These are phyloP conservation scores for Syzygium syzygioides DNA, from an alignment of 441 rosid species.

Conservation along the genomic window DNA sequence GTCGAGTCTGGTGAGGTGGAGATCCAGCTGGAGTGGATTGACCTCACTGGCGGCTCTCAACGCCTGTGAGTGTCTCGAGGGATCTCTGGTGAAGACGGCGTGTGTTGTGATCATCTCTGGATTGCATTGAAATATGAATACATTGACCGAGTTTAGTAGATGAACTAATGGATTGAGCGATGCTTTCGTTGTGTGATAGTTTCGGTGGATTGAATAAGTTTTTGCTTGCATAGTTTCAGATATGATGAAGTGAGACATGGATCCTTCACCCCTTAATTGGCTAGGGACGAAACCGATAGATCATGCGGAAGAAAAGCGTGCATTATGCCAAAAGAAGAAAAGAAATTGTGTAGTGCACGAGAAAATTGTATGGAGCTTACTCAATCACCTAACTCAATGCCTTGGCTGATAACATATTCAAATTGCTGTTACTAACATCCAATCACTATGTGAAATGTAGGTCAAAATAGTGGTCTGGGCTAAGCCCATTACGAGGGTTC, in stretches of 20 bases:
- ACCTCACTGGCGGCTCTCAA: background rate
- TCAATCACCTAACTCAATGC: background rate
- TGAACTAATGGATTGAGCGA: background rate
- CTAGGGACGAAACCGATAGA: background rate
- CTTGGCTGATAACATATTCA: background rate
- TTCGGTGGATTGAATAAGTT: background rate
- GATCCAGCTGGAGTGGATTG: conserved; percentile 9
- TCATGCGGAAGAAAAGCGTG: background rate
- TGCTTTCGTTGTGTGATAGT: background rate
- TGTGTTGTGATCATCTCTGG: background rate
- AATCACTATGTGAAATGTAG: background rate
- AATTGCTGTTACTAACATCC: background rate
- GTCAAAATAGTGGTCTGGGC: background rate
- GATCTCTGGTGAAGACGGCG: background rate
- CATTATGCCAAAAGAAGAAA: background rate
- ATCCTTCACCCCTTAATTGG: background rate
- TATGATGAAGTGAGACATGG: background rate
- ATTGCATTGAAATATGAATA: background rate
- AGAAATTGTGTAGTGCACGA: background rate
- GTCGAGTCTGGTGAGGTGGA: conserved; percentile 3
- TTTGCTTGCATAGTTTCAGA: background rate
- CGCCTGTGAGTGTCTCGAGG: background rate
- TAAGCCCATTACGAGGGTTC: background rate
- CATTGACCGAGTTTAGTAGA: background rate
- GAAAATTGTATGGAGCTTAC: background rate